Evolutionary conservation across 2,329 filamentous ascomycete genomes (phyloP).

Genomic region (Purpureocillium lavendulum): DNA sequence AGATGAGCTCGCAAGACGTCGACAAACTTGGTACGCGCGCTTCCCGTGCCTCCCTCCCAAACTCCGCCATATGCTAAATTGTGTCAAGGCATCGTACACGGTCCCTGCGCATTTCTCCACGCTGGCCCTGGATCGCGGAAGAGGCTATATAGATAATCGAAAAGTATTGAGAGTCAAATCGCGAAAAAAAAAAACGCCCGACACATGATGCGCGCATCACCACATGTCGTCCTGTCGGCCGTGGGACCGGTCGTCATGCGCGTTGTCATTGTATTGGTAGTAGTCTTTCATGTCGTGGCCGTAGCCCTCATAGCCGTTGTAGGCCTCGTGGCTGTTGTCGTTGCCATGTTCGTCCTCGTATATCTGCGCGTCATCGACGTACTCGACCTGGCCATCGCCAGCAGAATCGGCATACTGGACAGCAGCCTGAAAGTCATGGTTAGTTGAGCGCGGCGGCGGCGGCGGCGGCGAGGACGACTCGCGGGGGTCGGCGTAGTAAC

Average conservation of each 20-base stretch:
- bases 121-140: conserved; percentile 7
- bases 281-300: conserved; percentile 32
- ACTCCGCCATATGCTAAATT: conserved; percentile 26
- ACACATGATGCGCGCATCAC: conserved; percentile 19
- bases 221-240: conserved; percentile 31
- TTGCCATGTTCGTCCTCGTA: conserved; percentile 43
- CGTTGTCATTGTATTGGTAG: conserved; percentile 28
- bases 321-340: conserved; percentile 22
- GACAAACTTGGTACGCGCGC: too few relatives aligned
- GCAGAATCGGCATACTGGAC: conserved; percentile 38
- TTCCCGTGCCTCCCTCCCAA: conserved; percentile 9
- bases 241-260: conserved; percentile 23
- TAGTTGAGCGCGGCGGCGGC: conserved; percentile 1
- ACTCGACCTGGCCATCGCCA: conserved; percentile 35
- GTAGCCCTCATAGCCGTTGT: conserved; percentile 25
- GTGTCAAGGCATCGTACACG: conserved; percentile 14
- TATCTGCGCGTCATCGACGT: conserved; percentile 43
- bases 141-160: conserved; percentile 10
- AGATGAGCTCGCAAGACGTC: too few relatives aligned
- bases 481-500: conserved; percentile 12
- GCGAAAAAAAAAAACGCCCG: conserved; percentile 6
- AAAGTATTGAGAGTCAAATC: conserved; percentile 3
- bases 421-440: conserved; percentile 23
- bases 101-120: conserved; percentile 3
- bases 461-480: too few relatives aligned